Evolutionary conservation across 352 stramenopile genomes (phyloP), one percentile per base, ranked within the genome.

Genomic region (Thraustotheca clavata): DNA sequence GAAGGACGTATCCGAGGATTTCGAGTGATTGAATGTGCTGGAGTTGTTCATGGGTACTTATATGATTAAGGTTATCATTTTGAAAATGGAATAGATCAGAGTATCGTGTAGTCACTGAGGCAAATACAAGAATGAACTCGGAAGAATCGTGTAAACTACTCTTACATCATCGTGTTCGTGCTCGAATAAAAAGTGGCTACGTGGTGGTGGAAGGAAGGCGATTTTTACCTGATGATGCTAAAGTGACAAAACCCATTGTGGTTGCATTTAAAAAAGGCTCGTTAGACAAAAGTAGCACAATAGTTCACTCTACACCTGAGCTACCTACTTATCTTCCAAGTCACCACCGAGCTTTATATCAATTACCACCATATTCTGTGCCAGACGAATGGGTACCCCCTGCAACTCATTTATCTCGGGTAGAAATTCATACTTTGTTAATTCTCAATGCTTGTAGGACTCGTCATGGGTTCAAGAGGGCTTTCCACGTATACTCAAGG

Each of bases 241-340:
- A 43, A 5, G 0, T 14, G 11, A 26, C 46, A 40, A 54, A 39
- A 31, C 29, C 55, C 22, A 2, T 48, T 18, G n/a, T 22, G 18
- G 29, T 18, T 22, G 33, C 18, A 14, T n/a, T 24, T 27, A 65
- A 65, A 20, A 65, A 40, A 40, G 12, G 16, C 2, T 54, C n/a
- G 14, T 46, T 65, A 9, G 57, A 65, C 36, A 65, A 40, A n/a
- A 16, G 57, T 46, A 65, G 57, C 57, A 65, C 57, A 16, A 34
- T 65, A 22, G 57, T 65, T 11, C 57, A 46, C 9, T 54, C 57
- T 5, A 39, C n/a, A n/a, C 39, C 57, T 11, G n/a, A 54, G 7
- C 29, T 65, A 22, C 57, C 57, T 9, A 29, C 32, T 12, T 65
- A 65, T 22, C 38, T 27, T 18, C 11, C 24, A 11, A 55, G n/a